Conservation (phyloP, 1,139 yeast species). For the Blastobotrys malaysiensis region DNA sequence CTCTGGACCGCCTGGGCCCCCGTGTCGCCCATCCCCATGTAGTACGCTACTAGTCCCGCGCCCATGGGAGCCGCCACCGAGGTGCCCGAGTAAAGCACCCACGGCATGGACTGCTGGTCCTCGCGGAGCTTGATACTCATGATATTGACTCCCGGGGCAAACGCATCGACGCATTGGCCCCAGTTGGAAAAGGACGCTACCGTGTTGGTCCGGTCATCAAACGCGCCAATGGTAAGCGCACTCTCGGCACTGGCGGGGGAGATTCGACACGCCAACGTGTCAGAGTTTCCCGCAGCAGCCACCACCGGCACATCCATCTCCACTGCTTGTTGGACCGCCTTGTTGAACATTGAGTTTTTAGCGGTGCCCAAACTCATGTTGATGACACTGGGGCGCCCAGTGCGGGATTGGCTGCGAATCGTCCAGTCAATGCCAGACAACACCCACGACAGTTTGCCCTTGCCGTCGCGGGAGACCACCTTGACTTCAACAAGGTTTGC, state of each 20-base stretch:
- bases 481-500: conserved; percentile 63
- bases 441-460: conserved; percentile 56
- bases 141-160: conserved; percentile 75
- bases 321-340: conserved; percentile 66
- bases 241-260: conserved; percentile 73
- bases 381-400: conserved; percentile 55
- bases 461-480: conserved; percentile 58
- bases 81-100: conserved; percentile 58
- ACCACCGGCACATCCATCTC: conserved; percentile 68
- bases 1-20: conserved; percentile 38
- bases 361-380: conserved; percentile 75
- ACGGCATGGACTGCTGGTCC: conserved; percentile 14
- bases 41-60: conserved; percentile 64
- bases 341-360: conserved; percentile 58
- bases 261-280: conserved; percentile 66
- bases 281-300: conserved; percentile 87
- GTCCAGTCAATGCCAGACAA: conserved; percentile 69
- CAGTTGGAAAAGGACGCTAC: conserved; percentile 77
- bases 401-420: conserved; percentile 33
- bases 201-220: conserved; percentile 63
- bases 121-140: conserved; percentile 35
- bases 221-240: conserved; percentile 82
- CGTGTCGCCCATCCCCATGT: conserved; percentile 57
- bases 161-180: conserved; percentile 82
- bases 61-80: conserved; percentile 85